Base-by-base conservation (phyloP, 306 rosid species). In the Clitoria ternatea region DNA sequence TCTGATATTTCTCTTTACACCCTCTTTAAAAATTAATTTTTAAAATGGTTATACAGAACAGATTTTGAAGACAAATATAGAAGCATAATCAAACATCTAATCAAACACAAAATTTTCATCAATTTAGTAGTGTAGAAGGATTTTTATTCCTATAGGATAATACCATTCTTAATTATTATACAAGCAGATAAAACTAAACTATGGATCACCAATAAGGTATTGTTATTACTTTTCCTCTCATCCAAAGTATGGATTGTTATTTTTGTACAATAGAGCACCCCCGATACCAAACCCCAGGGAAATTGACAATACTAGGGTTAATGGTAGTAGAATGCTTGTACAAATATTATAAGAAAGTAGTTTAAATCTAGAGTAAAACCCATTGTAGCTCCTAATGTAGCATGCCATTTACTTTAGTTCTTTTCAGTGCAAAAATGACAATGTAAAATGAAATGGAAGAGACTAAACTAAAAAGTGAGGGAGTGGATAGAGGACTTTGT, bases 101-200 rank as follows among this genome's bases (percentile, higher is more conserved):
- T n/a, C n/a, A n/a, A n/a, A n/a, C 99, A 73, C 89, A 91, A 67
- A 76, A 91, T 67, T 94, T 94, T 63, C 73, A 89, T 72, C 84
- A 78, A 33, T 91, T 89, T 65, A 76, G 87, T 47, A 88, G 97
- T 2, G 97, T 96, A 5, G 99, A 94, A 49, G 99, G 99, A 40
- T 94, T 94, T 85, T 77, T 94, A 61, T 89, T 94, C 73, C 84
- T 94, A 73, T 96, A 91, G 70, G 97, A 94, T 60, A 68, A 91
- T 76, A 94, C 96, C 4, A 85, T 94, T 83, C 99, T 94, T 73
- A 94, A 94, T 77, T 94, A 94, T 80, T 94, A 97, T 89, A 32
- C 96, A 89, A 62, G 96, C 96, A 3, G 97, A 94, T 85, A 94
- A 86, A 80, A 84, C 65, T 62, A 94, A 94, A 75, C 77, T 94